A percentile compares a stretch with the other conserved stretches of the same genome.
Conservation (phyloP, 192 early-diverging fungal genomes). For the Gamsiella multidivaricata region DNA sequence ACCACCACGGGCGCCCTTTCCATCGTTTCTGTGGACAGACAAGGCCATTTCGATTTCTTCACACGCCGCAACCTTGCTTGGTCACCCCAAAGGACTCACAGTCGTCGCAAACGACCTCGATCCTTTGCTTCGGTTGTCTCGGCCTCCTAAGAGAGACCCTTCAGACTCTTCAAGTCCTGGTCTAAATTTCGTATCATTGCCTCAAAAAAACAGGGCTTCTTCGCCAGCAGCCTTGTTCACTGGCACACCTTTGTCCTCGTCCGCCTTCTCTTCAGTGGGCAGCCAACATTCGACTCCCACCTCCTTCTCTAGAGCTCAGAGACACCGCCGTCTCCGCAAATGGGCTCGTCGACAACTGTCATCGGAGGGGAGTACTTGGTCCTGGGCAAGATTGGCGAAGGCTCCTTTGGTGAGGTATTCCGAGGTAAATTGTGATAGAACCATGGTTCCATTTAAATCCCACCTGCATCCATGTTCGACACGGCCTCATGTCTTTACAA, state of each 20-base stretch:
- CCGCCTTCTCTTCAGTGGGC: not conserved
- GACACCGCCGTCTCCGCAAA: slow-evolving; percentile 41
- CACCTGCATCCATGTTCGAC: no score
- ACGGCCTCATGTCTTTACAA: no score
- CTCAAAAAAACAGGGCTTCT: slow-evolving; percentile 21
- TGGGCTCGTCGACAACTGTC: slow-evolving; percentile 55
- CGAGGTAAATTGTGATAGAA: no score
- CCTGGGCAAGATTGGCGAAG: slow-evolving; percentile 69
- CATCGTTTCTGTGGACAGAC: slow-evolving; percentile 10
- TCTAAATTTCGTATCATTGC: no score
- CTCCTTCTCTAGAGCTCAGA: slow-evolving; percentile 35
- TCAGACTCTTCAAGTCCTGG: no score
- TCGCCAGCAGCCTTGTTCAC: slow-evolving; percentile 26
- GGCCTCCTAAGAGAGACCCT: not conserved
- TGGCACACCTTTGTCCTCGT: not conserved
- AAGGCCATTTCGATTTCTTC: not conserved
- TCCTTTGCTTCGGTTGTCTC: slow-evolving; percentile 38
- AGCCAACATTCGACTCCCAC: not conserved
- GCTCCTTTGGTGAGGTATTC: slow-evolving; percentile 72
- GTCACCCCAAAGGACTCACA: slow-evolving; percentile 7
- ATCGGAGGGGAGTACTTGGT: slow-evolving; percentile 65
- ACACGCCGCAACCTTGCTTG: slow-evolving; percentile 1
- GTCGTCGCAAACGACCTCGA: slow-evolving; percentile 26
- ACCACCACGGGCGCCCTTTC: not conserved
- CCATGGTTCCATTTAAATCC: no score